phyloP scores from a whole-genome alignment of 495 filamentous ascomycete genomes.

The Symbiotaphrina buchneri region DNA sequence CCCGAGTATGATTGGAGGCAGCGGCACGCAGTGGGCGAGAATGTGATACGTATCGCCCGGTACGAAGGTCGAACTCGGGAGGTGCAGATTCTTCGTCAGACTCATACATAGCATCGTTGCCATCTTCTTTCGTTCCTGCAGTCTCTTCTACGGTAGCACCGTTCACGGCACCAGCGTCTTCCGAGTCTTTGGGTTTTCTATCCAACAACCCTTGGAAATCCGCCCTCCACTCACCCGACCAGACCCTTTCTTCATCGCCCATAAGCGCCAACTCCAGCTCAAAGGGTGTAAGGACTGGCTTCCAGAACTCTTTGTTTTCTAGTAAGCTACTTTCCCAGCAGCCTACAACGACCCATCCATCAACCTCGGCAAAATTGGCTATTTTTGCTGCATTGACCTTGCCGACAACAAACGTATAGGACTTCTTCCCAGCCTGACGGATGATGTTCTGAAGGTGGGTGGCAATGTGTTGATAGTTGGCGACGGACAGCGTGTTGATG shows the following conservation, averaged over 20 bases:
- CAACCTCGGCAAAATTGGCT: constrained; percentile 87
- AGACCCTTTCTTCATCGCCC: constrained; percentile 45
- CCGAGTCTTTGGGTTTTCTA: background rate
- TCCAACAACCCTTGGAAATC: constrained; percentile 39
- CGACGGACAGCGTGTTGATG: constrained; percentile 81
- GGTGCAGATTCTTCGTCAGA: constrained; percentile 47
- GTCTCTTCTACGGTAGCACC: constrained; percentile 6
- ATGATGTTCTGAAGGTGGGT: constrained; percentile 48
- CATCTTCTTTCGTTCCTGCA: constrained; percentile 9
- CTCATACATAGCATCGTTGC: constrained; percentile 18
- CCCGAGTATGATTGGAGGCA: background rate
- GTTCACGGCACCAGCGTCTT: constrained; percentile 2
- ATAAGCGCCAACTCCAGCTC: constrained; percentile 58
- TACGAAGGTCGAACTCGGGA: constrained; percentile 82
- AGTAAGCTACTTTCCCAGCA: constrained; percentile 94
- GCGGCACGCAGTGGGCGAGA: constrained; percentile 46
- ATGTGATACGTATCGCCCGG: constrained; percentile 64
- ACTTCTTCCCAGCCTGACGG: constrained; percentile 62
- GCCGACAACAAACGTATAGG: constrained; percentile 87
- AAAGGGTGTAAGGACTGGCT: constrained; percentile 77
- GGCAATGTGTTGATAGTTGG: constrained; percentile 70
- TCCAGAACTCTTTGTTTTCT: constrained; percentile 65
- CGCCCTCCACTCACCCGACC: constrained; percentile 56
- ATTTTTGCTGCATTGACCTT: constrained; percentile 91
- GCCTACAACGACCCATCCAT: constrained; percentile 90